Base-by-base conservation (phyloP, 148 eudicot genomes). In the Vaccinium corymbosum region DNA sequence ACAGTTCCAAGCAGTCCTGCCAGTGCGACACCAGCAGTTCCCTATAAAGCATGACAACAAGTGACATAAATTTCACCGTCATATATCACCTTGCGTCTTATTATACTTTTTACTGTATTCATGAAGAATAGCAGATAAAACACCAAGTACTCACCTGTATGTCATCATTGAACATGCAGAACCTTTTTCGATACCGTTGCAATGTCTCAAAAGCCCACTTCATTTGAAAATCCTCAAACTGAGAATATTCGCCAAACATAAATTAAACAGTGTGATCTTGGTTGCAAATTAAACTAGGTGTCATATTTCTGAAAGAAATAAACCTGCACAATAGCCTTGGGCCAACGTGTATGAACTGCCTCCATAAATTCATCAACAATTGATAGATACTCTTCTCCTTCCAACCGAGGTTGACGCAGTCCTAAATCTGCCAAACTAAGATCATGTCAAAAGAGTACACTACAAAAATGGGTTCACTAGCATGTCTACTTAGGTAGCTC, bases 151-250 rank as follows among this genome's bases (percentile, higher is more conserved):
- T 90, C 80, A 90, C 99, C 94, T 97, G 99, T 89, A 97, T 89
- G 87, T 97, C 99, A 87, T 97, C 99, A 90, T 97, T 97, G 86
- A 97, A 97, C 99, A 97, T 97, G 94, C 98, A 97, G 84, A 92
- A 92, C 89, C 84, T 92, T 85, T 85, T 89, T 80, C 97, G 94
- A 84, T 95, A 97, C 61, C 99, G 91, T 85, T 92, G 88, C 84
- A 97, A 91, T 76, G 99, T 94, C 89, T 94, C 95, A 89, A 97
- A 97, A 78, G 99, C 99, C 99, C 99, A 97, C 89, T 97, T 94
- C 95, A 95, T 92, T 92, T 97, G 99, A 76, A 97, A 97, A 88
- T 97, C 99, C 88, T 97, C 99, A 92, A 97, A 97, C 99, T 97
- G 92, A 85, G 59, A 84, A 85, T 80, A 35, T 71, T 59, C 27